Base-by-base conservation (phyloP, 768 basidiomycete genomes). In the Tricholoma saponaceum region DNA sequence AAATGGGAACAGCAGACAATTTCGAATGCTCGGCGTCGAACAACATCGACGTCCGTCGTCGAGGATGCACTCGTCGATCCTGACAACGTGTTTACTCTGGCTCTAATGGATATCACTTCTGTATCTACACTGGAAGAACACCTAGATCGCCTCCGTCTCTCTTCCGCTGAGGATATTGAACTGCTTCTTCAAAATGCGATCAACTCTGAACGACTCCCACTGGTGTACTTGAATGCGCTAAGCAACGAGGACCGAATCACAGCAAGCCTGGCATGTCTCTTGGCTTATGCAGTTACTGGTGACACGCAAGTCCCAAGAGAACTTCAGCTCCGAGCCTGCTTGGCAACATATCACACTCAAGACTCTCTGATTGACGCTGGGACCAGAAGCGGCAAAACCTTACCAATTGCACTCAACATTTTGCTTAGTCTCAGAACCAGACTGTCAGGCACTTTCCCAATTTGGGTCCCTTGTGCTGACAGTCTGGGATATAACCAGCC, bases 341-440 rank as follows among this genome's bases (percentile, higher is more conserved):
- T 41, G 18, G 39, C 39, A n/a, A 41, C 39, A n/a, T 41, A 41
- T 18, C 39, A 41, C n/a, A 8, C 16, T 18, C 39, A 41, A 14
- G 39, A 41, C 18, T 41, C 39, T 25, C 49, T 32, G 22, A 12
- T 58, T 22, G 35, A 52, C 14, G 61, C 65, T 54, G 64, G 66
- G 9, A 63, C 64, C 22, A 20, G 47, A 28, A 41, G 39, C 8
- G 39, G 39, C 39, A 41, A 41, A 41, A 41, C 39, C 14, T 41
- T 41, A 41, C 39, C 39, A 41, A 41, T 41, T 6, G 39, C 18
- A 41, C 39, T 41, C 39, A 41, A 41, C 39, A 5, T 35, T 13
- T n/a, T n/a, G n/a, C n/a, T n/a, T n/a, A n/a, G n/a, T n/a, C n/a
- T n/a, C n/a, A n/a, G n/a, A n/a, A n/a, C n/a, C n/a, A n/a, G n/a